Base-by-base conservation (phyloP, 306 rosid genomes). In the Medicago ruthenica region DNA sequence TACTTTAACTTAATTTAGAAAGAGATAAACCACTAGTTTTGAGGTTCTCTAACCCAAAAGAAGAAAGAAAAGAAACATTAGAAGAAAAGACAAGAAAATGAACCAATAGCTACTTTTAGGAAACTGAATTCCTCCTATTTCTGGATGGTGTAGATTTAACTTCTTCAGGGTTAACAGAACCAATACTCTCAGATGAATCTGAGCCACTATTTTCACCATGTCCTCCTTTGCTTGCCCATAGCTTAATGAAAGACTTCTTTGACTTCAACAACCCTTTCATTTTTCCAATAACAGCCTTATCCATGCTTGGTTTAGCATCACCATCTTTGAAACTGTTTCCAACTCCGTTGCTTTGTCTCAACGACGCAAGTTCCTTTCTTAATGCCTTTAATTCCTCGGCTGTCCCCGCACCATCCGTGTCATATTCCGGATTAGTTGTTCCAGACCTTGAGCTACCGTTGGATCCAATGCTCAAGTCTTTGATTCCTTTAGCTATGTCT, bases 91-190 rank as follows among this genome's bases (percentile, higher is more conserved):
- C 80, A 79, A 51, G 71, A 79, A 81, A 75, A 65, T 47, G 48
- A 66, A 16, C 69, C 71, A 70, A 80, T 69, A 74, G 79, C 51
- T 80, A 80, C 39, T 45, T 67, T 89, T 80, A 96, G n/a, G 99
- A 96, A 71, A 92, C 98, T 61, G 99, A 92, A 87, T 89, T 89
- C 85, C 99, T 92, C 83, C 93, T 83, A 67, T 90, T 96, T 84
- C 99, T 88, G 16, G 91, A 92, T 65, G 98, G 96, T 8, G 98
- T 92, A 11, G 91, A 90, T 83, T 92, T 96, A 11, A 73, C 93
- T 82, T 95, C 99, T 83, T 95, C 99, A 5, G 92, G 97, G 67
- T 87, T 88, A 50, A 82, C 90, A 76, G 98, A 95, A 71, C 90
- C 95, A 58, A 80, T 90, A 60, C 97, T 89, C 61, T 85, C 98